Conservation (phyloP, 148 eudicot genomes). For the Fagopyrum esculentum region DNA sequence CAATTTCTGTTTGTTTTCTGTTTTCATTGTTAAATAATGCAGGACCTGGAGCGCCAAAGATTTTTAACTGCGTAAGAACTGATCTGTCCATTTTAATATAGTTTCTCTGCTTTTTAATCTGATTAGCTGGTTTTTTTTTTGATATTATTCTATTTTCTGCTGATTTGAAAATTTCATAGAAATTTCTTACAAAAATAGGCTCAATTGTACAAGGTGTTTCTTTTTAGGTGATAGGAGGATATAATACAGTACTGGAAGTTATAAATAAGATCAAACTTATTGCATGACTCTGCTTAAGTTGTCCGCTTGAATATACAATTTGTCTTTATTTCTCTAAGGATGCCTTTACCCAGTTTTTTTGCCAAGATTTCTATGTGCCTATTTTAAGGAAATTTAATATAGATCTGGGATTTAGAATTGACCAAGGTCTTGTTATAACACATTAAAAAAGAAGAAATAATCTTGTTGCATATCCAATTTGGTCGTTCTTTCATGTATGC, state of each 20-base stretch:
- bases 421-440: background rate
- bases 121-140: background rate
- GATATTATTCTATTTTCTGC: background rate
- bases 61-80: constrained; percentile 58
- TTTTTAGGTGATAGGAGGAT: background rate
- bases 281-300: background rate
- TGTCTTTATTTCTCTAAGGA: background rate
- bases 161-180: background rate
- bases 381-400: background rate
- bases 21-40: constrained; percentile 19
- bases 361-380: background rate
- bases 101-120: background rate
- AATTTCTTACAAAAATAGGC: background rate
- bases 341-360: background rate
- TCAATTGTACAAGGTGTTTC: background rate
- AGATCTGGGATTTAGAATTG: background rate
- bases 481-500: constrained; percentile 15
- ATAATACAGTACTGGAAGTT: background rate
- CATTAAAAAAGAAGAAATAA: background rate
- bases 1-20: background rate
- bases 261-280: background rate
- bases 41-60: constrained; percentile 69
- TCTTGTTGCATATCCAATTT: background rate
- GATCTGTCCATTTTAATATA: background rate
- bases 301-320: background rate